Percentiles rank a stretch among this genome's conserved stretches.
phyloP scores from a whole-genome alignment of 208 protist species.

The Leishmania turanica region DNA sequence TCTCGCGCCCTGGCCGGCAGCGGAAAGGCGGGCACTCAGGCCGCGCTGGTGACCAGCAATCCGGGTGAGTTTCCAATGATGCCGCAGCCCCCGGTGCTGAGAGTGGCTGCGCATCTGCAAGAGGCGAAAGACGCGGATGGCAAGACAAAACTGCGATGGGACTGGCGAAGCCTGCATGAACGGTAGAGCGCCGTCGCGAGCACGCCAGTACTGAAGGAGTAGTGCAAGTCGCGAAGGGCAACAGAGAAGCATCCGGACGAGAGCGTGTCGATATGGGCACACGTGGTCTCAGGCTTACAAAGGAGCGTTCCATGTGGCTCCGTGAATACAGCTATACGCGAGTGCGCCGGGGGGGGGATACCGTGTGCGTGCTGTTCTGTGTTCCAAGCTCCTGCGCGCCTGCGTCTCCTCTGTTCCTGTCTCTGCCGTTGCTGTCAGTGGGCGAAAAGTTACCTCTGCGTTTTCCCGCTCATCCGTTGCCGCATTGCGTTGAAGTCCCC shows the following conservation, averaged over 20 bases:
- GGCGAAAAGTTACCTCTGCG: neutral
- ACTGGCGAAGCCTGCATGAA: conserved; percentile 11
- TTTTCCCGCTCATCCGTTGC: neutral
- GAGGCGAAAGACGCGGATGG: neutral
- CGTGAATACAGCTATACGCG: neutral
- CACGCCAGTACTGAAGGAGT: neutral
- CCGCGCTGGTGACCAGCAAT: neutral
- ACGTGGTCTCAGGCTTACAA: neutral
- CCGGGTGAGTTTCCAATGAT: too few relatives aligned
- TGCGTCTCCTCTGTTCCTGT: neutral
- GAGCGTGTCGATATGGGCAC: neutral
- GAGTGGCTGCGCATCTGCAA: neutral
- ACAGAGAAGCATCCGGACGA: neutral
- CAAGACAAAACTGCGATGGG: conserved; percentile 3
- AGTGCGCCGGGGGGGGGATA: neutral
- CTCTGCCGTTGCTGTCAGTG: neutral
- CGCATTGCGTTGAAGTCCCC: neutral
- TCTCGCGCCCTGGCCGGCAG: neutral
- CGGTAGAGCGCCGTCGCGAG: neutral
- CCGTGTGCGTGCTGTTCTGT: neutral
- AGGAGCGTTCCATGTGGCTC: neutral
- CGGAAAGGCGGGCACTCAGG: neutral
- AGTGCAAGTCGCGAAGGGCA: neutral
- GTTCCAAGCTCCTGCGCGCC: neutral
- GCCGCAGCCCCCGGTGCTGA: conserved; percentile 1